These are phyloP conservation scores for Botrytis hyacinthi DNA, from an alignment of 2,329 filamentous ascomycete species.

Conservation along the genomic window DNA sequence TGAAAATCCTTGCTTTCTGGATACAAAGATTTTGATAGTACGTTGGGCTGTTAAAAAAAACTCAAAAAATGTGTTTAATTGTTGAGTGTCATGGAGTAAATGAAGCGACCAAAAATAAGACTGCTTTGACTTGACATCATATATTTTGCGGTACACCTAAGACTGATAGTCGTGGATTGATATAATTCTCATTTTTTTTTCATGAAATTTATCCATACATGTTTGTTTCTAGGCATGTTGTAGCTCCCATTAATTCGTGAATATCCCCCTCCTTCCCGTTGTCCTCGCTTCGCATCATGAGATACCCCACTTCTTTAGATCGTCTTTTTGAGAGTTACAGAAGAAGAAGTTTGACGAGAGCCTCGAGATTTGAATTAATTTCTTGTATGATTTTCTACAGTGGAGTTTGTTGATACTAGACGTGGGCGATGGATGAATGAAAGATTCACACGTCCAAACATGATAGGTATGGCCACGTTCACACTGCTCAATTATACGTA, in stretches of 20 bases:
- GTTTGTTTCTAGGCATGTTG: not conserved
- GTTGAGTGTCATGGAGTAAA: not conserved
- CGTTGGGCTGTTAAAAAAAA: not conserved
- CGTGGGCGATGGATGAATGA: not conserved
- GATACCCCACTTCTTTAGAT: not conserved
- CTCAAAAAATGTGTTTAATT: too few species aligned
- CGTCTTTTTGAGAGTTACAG: not conserved
- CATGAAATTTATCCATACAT: not conserved
- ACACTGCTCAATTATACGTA: not conserved
- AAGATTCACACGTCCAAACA: not conserved
- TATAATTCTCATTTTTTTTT: too few species aligned
- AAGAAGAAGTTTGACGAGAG: accelerated
- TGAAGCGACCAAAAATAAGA: not conserved
- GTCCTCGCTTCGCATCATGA: not conserved
- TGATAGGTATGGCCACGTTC: too few species aligned
- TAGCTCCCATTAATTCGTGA: not conserved
- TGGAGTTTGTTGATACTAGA: not conserved
- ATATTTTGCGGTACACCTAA: not conserved
- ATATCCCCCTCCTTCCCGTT: not conserved
- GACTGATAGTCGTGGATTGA: not conserved
- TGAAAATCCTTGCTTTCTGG: not conserved
- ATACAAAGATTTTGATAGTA: accelerated
- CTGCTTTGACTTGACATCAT: not conserved
- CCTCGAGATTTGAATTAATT: accelerated
- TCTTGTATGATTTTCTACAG: too few species aligned